Base-by-base conservation (phyloP, 225 moss, liverwort and hornwort genomes). In the Sphagnum contortum region DNA sequence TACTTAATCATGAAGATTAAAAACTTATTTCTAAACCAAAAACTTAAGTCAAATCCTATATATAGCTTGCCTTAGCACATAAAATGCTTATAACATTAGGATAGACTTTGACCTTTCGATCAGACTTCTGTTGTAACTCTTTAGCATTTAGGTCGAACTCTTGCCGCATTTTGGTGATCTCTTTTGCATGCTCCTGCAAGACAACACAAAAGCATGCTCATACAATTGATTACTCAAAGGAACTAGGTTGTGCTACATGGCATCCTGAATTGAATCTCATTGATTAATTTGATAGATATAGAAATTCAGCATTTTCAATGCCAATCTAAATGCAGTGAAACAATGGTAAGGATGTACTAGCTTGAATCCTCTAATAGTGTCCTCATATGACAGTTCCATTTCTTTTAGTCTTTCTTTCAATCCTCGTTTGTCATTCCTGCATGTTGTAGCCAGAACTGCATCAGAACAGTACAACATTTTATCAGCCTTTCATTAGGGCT, bases 141-240 rank as follows among this genome's bases (percentile, higher is more conserved):
- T 91, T 93, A 47, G 87, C 83, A 76, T 91, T 76, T 44, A 82
- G 71, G 72, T 91, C 87, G 71, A 89, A 98, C 49, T 91, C 91
- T 75, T 98, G 88, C 29, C 86, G 78, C 92, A 91, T 89, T 76
- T 98, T 93, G 0, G 89, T 93, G 0, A 86, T 86, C 71, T 93
- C 98, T 49, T 98, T 98, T 8, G 89, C 90, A 76, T 89, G 85
- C 62, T 98, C 91, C 89, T 93, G 12, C 55, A 3, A 63, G 12
- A 11, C 9, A 48, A 66, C 48, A 6, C 52, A 52, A 52, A 52
- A 52, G 52, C 52, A 9, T 6, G 9, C 52, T 52, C 52, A 29
- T 29, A 29, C 29, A 29, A 0, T 29, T 29, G 0, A 29, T 29
- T 29, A 29, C 29, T 29, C 29, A 29, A 29, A 29, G 29, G 29